Conservation (phyloP, 495 filamentous ascomycete species). For the Daldinia decipiens region DNA sequence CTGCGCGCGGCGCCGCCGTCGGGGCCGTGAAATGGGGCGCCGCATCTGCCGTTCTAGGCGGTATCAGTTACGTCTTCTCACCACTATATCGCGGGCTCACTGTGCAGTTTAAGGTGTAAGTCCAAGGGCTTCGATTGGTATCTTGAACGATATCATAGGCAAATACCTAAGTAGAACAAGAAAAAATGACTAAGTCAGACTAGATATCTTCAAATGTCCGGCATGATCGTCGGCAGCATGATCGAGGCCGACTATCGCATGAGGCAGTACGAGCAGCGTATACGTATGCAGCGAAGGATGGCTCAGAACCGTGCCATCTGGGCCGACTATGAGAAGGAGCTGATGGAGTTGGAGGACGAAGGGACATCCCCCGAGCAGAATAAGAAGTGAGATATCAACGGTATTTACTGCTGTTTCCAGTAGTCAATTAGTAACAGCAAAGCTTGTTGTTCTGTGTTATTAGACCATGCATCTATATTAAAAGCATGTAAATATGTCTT, state of each 20-base stretch:
- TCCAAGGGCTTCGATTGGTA: slow-evolving; percentile 5
- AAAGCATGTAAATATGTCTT: slow-evolving; percentile 10
- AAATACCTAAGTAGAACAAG: background rate
- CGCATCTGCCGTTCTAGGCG: slow-evolving; percentile 65
- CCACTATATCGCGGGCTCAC: slow-evolving; percentile 86
- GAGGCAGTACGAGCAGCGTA: slow-evolving; percentile 69
- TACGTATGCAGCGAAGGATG: slow-evolving; percentile 71
- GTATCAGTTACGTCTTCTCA: slow-evolving; percentile 65
- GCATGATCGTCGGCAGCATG: slow-evolving; percentile 86
- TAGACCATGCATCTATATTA: slow-evolving; percentile 17
- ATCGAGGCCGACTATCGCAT: slow-evolving; percentile 83
- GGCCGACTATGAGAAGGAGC: slow-evolving; percentile 52
- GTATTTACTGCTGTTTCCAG: background rate
- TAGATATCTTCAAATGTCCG: slow-evolving; percentile 85
- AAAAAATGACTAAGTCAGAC: background rate
- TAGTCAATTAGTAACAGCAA: background rate
- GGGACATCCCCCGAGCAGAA: slow-evolving; percentile 7
- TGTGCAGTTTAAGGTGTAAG: slow-evolving; percentile 88
- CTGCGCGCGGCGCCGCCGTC: slow-evolving; percentile 65
- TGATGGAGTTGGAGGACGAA: slow-evolving; percentile 42
- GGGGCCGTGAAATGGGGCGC: slow-evolving; percentile 76
- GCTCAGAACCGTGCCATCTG: slow-evolving; percentile 71
- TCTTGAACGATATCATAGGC: background rate
- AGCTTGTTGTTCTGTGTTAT: slow-evolving; percentile 2
- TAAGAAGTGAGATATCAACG: slow-evolving; percentile 22